Base-by-base conservation (phyloP, 108 stramenopile genomes). In the Cyclotella distinguenda region DNA sequence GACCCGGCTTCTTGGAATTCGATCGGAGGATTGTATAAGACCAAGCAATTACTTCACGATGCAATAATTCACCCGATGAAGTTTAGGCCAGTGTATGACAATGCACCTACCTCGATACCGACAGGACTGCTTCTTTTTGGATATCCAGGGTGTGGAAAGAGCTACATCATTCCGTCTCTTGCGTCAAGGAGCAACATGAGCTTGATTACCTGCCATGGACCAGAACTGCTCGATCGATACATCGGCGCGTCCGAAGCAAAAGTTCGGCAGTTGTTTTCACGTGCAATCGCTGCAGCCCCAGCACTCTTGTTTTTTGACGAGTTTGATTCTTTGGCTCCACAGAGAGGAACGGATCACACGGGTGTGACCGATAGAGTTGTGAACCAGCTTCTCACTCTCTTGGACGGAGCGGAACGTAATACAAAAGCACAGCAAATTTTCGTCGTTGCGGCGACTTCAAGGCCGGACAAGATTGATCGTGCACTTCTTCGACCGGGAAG, bases 351-450 rank as follows among this genome's bases (percentile, higher is more conserved):
- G 3, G 97, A 99, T 60, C 80, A 90, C 47, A 97, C 95, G 25
- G 98, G 98, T 26, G 92, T 99, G n/a, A 97, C 97, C 2, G 98
- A 99, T 69, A 75, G 98, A 6, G 96, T 99, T 25, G 98, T 99
- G 30, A 99, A 99, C 67, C 98, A 99, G 74, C 85, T 99, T 12
- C 85, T 99, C 0, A 99, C 98, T 7, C 95, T 96, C 52, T 66
- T 99, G 48, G 98, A 99, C 78, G 98, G 98, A 9, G 64, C 80
- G 15, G 70, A 67, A 25, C 54, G 61, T 18, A 82, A 58, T 32
- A 60, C 42, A 27, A 77, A 80, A 1, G 22, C 81, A 23, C 66
- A 60, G 27, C 75, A 79, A 28, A 92, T 97, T 21, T 98, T 93
- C 56, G 84, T 97, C 16, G 67, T 99, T 33, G 98, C 86, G 4